Percentiles rank a stretch among this genome's conserved stretches.
Evolutionary conservation across 1,139 yeast species (phyloP).

Genomic region (Dujonia santamariae): DNA sequence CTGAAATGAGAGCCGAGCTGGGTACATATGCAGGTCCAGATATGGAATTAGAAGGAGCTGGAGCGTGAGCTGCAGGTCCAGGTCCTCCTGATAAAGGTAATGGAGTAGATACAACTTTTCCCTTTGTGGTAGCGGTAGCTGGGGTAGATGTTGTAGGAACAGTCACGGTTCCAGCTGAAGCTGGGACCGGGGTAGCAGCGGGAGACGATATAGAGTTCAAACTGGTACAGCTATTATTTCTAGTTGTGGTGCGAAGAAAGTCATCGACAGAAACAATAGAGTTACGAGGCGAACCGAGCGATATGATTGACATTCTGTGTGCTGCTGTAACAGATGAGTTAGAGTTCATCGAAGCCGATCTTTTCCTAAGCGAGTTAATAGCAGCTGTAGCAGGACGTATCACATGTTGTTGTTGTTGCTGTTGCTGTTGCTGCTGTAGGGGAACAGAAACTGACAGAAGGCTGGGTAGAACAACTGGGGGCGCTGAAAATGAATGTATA

Average conservation of each 20-base stretch:
- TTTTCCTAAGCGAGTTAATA: conserved; percentile 2
- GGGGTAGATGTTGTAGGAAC: neutral
- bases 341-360: conserved; percentile 5
- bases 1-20: conserved; percentile 27
- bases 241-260: conserved; percentile 22
- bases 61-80: too few relatives aligned
- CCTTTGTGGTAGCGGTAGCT: too few relatives aligned
- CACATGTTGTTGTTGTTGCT: neutral
- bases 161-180: neutral
- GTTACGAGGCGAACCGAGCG: conserved; percentile 28
- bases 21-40: neutral
- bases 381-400: conserved; percentile 1
- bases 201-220: conserved; percentile 11
- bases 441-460: too few relatives aligned
- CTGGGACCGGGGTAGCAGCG: neutral
- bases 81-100: too few relatives aligned
- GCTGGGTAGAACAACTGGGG: too few relatives aligned
- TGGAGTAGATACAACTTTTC: too few relatives aligned
- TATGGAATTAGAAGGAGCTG: too few relatives aligned
- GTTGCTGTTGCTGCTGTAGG: neutral
- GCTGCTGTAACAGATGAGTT: conserved; percentile 4
- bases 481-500: too few relatives aligned
- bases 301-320: conserved; percentile 8
- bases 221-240: conserved; percentile 34
- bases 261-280: conserved; percentile 44